Percentiles rank a stretch among this genome's conserved stretches.
Evolutionary conservation across 2,329 filamentous ascomycete species (phyloP).

Genomic region (Colletotrichum camelliae): DNA sequence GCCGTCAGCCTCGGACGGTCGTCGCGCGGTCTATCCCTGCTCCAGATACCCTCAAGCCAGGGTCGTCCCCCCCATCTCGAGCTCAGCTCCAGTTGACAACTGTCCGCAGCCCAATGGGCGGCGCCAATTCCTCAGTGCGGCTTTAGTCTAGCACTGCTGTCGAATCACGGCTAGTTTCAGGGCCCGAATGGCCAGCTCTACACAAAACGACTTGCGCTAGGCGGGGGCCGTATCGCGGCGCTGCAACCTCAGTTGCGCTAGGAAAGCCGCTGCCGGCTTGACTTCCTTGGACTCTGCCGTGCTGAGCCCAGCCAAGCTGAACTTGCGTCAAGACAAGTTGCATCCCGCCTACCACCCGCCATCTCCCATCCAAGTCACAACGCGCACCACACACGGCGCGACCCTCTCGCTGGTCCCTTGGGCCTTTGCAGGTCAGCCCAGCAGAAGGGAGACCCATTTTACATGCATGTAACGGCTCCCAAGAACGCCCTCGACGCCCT

Average conservation of each 20-base stretch:
- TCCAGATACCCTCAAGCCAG: neutral
- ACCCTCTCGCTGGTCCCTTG: neutral
- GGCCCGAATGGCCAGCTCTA: conserved; percentile 1
- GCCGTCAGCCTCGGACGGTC: neutral
- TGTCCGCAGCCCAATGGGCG: conserved; percentile 1
- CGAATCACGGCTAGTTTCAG: conserved; percentile 18
- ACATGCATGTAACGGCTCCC: conserved; percentile 18
- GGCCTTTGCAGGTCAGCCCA: neutral
- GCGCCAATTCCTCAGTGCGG: conserved; percentile 2
- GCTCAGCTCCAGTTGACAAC: neutral
- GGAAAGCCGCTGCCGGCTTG: neutral
- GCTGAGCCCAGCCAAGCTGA: conserved; percentile 10
- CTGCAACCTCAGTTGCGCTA: conserved; percentile 6
- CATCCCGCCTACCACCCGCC: neutral
- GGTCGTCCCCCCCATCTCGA: neutral
- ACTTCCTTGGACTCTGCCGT: neutral
- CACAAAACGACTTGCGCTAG: neutral
- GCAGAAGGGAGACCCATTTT: conserved; percentile 10
- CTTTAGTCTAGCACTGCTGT: neutral
- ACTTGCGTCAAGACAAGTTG: neutral
- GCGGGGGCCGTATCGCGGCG: neutral
- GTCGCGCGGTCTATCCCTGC: neutral
- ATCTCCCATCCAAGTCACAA: neutral
- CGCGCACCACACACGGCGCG: neutral
- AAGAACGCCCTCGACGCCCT: neutral